Base-by-base conservation (phyloP, 495 filamentous ascomycete genomes). In the Cladorrhinum samala region DNA sequence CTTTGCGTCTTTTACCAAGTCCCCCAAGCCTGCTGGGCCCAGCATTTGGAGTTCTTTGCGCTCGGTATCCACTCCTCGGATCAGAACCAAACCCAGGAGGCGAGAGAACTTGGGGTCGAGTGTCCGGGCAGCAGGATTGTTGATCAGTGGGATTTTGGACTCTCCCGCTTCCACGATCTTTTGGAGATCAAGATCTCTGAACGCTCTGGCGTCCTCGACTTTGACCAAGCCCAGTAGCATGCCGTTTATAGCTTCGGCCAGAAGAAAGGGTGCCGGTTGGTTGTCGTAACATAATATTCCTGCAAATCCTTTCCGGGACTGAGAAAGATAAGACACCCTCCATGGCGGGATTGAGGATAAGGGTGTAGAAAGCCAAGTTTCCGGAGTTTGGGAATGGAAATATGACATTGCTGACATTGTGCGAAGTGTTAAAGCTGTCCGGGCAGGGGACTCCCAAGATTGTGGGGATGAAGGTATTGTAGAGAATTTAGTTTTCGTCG, bases 341-440 rank as follows among this genome's bases (percentile, higher is more conserved):
- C 64, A 75, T 13, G 75, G 75, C 4, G 64, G 61, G 9, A 70
- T 21, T 30, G 67, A 54, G 8, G 65, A 69, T 0, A 78, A 57
- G 0, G 72, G 73, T 7, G 60, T 60, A 0, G 68, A 47, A 36
- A 71, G 57, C 74, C 74, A 77, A 6, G 53, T 50, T 21, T 38
- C 54, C 9, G 11, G 2, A 45, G 55, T 36, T 23, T 51, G 47
- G 30, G 52, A 49, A n/a, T 89, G 83, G 65, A 94, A 91, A 56
- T 91, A 91, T 0, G 88, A 87, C 62, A 88, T 80, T 19, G 80
- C 85, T 56, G 91, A 86, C 88, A 94, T 91, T 21, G 80, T 77
- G 48, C 88, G 78, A 3, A 89, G 65, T 57, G 92, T 81, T 11
- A 79, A 77, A 8, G 85, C 78, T 1, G 84, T 89, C 37, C 83